Conservation (phyloP, 1,284 basidiomycete genomes). For the Volvariella volvacea region DNA sequence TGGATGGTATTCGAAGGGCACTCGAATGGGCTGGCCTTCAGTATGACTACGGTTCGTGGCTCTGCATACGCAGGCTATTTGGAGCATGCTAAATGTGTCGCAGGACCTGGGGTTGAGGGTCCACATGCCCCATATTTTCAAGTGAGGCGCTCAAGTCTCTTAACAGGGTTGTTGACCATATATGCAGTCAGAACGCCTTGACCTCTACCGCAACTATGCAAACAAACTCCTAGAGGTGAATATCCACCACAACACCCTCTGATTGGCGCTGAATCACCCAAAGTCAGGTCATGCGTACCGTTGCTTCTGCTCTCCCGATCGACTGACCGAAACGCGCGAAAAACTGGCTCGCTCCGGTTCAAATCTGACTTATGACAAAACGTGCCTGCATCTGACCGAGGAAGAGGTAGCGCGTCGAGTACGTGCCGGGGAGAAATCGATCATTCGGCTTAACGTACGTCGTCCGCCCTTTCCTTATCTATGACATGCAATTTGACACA, state of each 20-base stretch:
- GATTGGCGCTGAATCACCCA: background rate
- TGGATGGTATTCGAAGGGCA: slow-evolving; percentile 72
- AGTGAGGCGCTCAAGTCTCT: slow-evolving; percentile 30
- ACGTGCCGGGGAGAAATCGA: slow-evolving; percentile 68
- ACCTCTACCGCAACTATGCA: slow-evolving; percentile 76
- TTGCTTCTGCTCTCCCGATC: slow-evolving; percentile 84
- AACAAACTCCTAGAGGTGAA: slow-evolving; percentile 70
- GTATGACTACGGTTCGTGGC: slow-evolving; percentile 94
- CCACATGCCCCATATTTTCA: slow-evolving; percentile 80
- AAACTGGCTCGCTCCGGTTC: slow-evolving; percentile 65
- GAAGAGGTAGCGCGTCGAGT: slow-evolving; percentile 78
- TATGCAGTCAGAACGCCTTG: slow-evolving; percentile 79
- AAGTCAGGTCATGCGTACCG: slow-evolving; percentile 88
- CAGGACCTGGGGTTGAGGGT: slow-evolving; percentile 74
- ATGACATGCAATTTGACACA: slow-evolving; percentile 5
- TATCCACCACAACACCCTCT: slow-evolving; percentile 3
- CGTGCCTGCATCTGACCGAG: slow-evolving; percentile 78
- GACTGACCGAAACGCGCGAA: slow-evolving; percentile 61
- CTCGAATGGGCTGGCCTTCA: slow-evolving; percentile 91
- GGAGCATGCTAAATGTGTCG: background rate
- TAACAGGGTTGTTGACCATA: background rate
- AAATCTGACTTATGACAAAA: slow-evolving; percentile 77
- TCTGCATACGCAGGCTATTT: slow-evolving; percentile 12
- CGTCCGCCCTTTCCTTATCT: slow-evolving; percentile 9
- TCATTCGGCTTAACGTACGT: slow-evolving; percentile 84